Percentiles rank a stretch among this genome's conserved stretches.
Evolutionary conservation across 2,329 filamentous ascomycete genomes (phyloP).

Genomic region (Lecanoromycetidae sp.): DNA sequence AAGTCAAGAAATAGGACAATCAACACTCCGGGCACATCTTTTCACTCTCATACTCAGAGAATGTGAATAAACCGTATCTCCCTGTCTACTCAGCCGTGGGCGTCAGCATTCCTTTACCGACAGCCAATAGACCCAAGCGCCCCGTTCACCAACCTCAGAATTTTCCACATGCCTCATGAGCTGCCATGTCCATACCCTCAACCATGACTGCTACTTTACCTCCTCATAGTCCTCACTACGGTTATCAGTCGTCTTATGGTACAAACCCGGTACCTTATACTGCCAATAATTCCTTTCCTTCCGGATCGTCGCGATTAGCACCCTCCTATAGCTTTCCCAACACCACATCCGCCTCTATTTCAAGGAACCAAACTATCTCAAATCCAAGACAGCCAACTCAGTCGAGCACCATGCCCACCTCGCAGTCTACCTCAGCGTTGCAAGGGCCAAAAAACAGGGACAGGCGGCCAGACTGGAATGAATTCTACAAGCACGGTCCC

Average conservation of each 20-base stretch:
- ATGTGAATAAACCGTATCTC: background rate
- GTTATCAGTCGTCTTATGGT: constrained; percentile 44
- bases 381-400: constrained; percentile 14
- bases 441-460: constrained; percentile 22
- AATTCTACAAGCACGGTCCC: constrained; percentile 71
- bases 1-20: background rate
- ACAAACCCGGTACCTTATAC: constrained; percentile 41
- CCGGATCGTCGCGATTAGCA: constrained; percentile 28
- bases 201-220: constrained; percentile 61
- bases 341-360: constrained; percentile 22
- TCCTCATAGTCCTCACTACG: constrained; percentile 51
- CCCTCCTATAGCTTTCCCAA: constrained; percentile 32
- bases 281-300: constrained; percentile 32
- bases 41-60: background rate
- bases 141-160: background rate
- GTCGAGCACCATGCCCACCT: constrained; percentile 12
- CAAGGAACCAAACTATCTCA: constrained; percentile 18
- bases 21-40: background rate
- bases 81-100: background rate
- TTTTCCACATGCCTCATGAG: background rate
- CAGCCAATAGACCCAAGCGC: constrained; percentile 3
- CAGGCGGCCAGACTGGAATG: constrained; percentile 58
- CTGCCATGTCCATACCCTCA: constrained; percentile 66
- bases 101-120: constrained; percentile 1
- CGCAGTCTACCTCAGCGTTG: constrained; percentile 12